Conservation (phyloP, 495 filamentous ascomycete genomes). For the Xanthoparmelia taractica region DNA sequence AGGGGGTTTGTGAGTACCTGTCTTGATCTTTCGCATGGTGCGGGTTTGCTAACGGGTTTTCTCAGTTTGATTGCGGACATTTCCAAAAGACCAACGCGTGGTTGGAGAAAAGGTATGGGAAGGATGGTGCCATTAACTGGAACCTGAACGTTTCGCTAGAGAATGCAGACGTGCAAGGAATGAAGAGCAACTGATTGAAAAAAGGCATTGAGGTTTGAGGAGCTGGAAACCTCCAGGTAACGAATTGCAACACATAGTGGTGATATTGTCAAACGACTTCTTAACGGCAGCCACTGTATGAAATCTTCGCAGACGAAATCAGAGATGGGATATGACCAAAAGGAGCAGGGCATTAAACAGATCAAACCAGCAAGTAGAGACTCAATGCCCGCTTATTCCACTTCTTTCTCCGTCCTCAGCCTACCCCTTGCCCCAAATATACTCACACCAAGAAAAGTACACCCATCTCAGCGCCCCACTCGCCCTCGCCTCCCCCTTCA, state of each 20-base stretch:
- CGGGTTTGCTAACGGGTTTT: neutral
- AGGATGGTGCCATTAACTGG: conserved; percentile 79
- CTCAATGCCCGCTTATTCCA: too few species aligned
- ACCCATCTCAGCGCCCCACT: too few species aligned
- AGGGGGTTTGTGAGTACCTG: conserved; percentile 56
- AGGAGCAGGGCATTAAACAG: too few species aligned
- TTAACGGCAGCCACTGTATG: neutral
- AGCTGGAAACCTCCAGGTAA: neutral
- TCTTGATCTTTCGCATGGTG: neutral
- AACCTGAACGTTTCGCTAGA: conserved; percentile 45
- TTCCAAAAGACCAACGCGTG: conserved; percentile 87
- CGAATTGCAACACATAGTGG: neutral
- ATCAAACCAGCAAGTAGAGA: too few species aligned
- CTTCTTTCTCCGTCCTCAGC: too few species aligned
- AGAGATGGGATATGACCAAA: too few species aligned
- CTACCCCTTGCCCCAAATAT: too few species aligned
- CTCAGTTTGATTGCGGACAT: conserved; percentile 75
- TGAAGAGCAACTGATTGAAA: neutral
- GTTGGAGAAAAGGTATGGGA: conserved; percentile 69
- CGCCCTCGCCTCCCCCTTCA: too few species aligned
- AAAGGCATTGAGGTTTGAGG: neutral
- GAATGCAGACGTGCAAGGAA: conserved; percentile 20
- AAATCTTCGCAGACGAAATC: neutral
- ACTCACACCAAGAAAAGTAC: too few species aligned
- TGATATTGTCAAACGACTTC: too few species aligned